Evolutionary conservation across 2,329 filamentous ascomycete species (phyloP).

Genomic region (Aspergillus pseudonomiae): DNA sequence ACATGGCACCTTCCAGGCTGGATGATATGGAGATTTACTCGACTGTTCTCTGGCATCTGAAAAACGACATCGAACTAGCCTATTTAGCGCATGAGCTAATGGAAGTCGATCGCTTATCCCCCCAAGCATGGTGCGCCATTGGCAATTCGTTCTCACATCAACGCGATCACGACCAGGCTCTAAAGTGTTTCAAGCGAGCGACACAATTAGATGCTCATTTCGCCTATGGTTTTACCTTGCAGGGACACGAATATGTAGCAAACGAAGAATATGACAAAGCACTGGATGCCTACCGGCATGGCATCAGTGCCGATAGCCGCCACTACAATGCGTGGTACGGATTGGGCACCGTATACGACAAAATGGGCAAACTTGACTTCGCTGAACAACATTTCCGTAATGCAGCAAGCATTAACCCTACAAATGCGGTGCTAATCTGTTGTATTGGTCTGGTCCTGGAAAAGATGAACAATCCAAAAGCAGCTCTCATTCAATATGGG

Average conservation of each 20-base stretch:
- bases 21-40: slow-evolving; percentile 99
- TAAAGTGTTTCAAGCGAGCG: slow-evolving; percentile 91
- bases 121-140: slow-evolving; percentile 93
- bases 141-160: slow-evolving; percentile 94
- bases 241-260: slow-evolving; percentile 91
- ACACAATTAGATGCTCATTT: slow-evolving; percentile 89
- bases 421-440: slow-evolving; percentile 88
- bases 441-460: slow-evolving; percentile 90
- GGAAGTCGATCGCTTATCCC: slow-evolving; percentile 83
- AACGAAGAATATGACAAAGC: slow-evolving; percentile 99
- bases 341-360: slow-evolving; percentile 78
- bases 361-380: slow-evolving; percentile 86
- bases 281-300: slow-evolving; percentile 80
- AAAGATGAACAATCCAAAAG: slow-evolving; percentile 78
- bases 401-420: slow-evolving; percentile 86
- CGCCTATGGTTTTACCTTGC: slow-evolving; percentile 92
- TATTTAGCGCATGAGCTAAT: slow-evolving; percentile 90
- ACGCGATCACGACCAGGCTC: slow-evolving; percentile 89
- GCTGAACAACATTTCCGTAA: slow-evolving; percentile 90
- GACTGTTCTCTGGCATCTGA: slow-evolving; percentile 97
- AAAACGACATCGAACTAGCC: slow-evolving; percentile 86
- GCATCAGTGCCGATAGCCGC: slow-evolving; percentile 80
- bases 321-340: slow-evolving; percentile 99
- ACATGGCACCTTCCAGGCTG: slow-evolving; percentile 77
- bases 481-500: slow-evolving; percentile 78